Conservation (phyloP, 164 flowering plant genomes). For the Saururus chinensis region DNA sequence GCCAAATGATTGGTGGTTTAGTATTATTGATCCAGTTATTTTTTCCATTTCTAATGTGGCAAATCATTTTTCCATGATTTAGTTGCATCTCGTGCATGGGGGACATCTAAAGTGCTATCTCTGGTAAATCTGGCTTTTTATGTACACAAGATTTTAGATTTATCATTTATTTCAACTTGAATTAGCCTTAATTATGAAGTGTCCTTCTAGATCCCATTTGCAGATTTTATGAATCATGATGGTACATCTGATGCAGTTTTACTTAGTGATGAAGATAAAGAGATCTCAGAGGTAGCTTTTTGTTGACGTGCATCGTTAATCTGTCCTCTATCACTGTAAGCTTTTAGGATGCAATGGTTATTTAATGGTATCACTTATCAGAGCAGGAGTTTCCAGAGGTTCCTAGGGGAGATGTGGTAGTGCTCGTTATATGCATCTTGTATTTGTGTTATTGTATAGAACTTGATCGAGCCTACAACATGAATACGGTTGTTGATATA, state of each 20-base stretch:
- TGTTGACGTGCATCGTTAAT: not conserved
- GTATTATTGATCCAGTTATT: not conserved
- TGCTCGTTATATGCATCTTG: too few relatives aligned
- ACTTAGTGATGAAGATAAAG: constrained; percentile 38
- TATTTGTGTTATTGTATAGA: too few relatives aligned
- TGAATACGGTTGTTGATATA: too few relatives aligned
- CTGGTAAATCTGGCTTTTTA: constrained; percentile 31
- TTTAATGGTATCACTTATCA: not conserved
- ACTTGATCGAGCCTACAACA: too few relatives aligned
- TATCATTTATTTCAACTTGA: not conserved
- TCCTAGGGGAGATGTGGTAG: too few relatives aligned
- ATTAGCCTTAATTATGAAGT: constrained; percentile 1
- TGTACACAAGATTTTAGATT: not conserved
- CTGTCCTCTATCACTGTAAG: not conserved
- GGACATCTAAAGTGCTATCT: constrained; percentile 47
- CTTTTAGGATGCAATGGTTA: not conserved
- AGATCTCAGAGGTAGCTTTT: constrained; percentile 48
- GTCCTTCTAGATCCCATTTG: constrained; percentile 66
- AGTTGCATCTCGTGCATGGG: constrained; percentile 90
- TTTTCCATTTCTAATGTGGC: constrained; percentile 1
- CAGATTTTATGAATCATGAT: constrained; percentile 82
- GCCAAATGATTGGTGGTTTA: not conserved
- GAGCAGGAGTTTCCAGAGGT: too few relatives aligned
- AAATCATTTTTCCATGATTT: constrained; percentile 19
- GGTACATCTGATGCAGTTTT: constrained; percentile 46